Percentiles rank a stretch among this genome's conserved stretches.
phyloP scores from a whole-genome alignment of 768 basidiomycete genomes.

The Amanita exitialis region DNA sequence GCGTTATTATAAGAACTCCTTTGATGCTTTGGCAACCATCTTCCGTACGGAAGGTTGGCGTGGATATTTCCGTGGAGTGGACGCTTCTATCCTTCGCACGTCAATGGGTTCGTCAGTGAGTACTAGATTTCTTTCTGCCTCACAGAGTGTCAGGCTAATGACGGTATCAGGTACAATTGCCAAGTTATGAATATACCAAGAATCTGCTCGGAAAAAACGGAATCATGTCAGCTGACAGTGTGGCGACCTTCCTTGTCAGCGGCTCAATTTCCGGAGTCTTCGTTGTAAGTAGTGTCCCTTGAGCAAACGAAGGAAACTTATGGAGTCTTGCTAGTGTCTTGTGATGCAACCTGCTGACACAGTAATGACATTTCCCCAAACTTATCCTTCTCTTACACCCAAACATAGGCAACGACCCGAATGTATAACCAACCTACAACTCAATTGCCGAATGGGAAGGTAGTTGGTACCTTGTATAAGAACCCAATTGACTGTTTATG shows the following conservation, averaged over 20 bases:
- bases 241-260: constrained; percentile 82
- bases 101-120: constrained; percentile 82
- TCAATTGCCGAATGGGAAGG: constrained; percentile 56
- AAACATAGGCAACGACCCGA: constrained; percentile 67
- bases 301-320: constrained; percentile 1
- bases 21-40: constrained; percentile 75
- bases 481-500: constrained; percentile 94
- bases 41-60: constrained; percentile 65
- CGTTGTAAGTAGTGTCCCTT: constrained; percentile 50
- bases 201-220: constrained; percentile 59
- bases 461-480: constrained; percentile 72
- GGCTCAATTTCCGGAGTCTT: constrained; percentile 86
- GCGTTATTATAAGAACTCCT: constrained; percentile 80
- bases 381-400: constrained; percentile 6
- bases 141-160: neutral
- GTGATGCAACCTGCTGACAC: constrained; percentile 96
- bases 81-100: constrained; percentile 88
- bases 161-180: constrained; percentile 72
- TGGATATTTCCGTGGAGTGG: constrained; percentile 84
- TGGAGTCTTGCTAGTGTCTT: constrained; percentile 42
- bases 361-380: constrained; percentile 17
- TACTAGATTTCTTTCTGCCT: neutral
- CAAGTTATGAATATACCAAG: constrained; percentile 93
- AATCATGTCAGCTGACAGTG: constrained; percentile 64
- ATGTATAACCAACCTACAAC: constrained; percentile 94